These are phyloP conservation scores for Ceratocystis smalleyi DNA, from an alignment of 2,329 filamentous ascomycete genomes.

Conservation along the genomic window DNA sequence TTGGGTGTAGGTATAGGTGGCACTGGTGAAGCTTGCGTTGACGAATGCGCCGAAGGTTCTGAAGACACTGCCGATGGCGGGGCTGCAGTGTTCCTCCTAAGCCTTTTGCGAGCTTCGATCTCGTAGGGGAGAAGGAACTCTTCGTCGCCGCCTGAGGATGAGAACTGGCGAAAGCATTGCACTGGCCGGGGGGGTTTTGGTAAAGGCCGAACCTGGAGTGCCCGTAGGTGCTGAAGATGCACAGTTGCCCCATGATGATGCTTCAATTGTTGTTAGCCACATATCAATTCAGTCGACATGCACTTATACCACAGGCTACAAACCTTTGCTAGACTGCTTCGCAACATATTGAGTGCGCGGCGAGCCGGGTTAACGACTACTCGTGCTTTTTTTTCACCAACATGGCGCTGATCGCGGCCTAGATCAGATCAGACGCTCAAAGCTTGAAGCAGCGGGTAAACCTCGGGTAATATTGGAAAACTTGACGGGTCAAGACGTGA, in stretches of 20 bases:
- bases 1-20: background rate
- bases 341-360: conserved; percentile 9
- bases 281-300: background rate
- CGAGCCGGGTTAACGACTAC: background rate
- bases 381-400: background rate
- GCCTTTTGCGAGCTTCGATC: conserved; percentile 8
- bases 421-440: background rate
- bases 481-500: background rate
- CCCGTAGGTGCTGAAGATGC: conserved; percentile 11
- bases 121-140: conserved; percentile 12
- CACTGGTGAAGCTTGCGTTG: background rate
- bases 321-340: conserved; percentile 14
- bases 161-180: background rate
- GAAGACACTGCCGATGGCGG: background rate
- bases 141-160: conserved; percentile 3
- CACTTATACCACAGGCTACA: background rate
- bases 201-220: conserved; percentile 10
- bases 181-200: background rate
- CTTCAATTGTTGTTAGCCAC: conserved; percentile 4
- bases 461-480: background rate
- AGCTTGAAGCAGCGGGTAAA: background rate
- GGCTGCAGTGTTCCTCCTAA: background rate
- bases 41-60: background rate
- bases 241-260: conserved; percentile 15
- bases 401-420: background rate